Conservation (phyloP, 164 flowering plant genomes). For the Hamamelis virginiana region DNA sequence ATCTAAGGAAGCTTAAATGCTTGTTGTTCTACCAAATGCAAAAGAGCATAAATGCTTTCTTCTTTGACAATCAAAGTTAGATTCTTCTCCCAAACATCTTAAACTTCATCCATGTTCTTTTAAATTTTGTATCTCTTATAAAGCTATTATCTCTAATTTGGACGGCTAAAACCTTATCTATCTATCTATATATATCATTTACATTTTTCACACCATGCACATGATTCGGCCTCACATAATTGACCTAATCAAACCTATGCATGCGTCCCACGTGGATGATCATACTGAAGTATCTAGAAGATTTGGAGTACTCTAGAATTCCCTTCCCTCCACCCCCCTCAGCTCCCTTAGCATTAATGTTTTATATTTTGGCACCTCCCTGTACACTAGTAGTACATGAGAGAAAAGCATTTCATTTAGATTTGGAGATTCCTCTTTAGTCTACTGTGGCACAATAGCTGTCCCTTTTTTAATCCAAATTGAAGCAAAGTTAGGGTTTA, state of each 20-base stretch:
- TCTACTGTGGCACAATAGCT: slow-evolving; percentile 10
- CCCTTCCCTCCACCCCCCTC: no score
- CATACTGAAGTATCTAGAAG: background rate
- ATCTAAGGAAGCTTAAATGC: slow-evolving; percentile 5
- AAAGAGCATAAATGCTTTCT: slow-evolving; percentile 60
- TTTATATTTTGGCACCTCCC: slow-evolving; percentile 7
- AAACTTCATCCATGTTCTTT: background rate
- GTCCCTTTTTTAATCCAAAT: slow-evolving; percentile 7
- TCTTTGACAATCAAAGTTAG: slow-evolving; percentile 56
- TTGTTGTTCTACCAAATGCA: slow-evolving; percentile 19
- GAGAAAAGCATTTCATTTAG: slow-evolving; percentile 11
- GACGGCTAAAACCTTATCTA: no score
- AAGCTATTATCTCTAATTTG: no score
- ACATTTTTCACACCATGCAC: no score
- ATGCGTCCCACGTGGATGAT: slow-evolving; percentile 9
- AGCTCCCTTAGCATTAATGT: background rate
- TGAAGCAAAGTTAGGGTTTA: slow-evolving; percentile 31
- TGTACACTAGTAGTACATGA: background rate
- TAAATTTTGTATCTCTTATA: background rate
- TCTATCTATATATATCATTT: no score
- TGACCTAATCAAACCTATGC: background rate
- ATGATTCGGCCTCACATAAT: no score
- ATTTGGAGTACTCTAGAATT: background rate
- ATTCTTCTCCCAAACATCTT: slow-evolving; percentile 33
- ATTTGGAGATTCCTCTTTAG: slow-evolving; percentile 30